Evolutionary conservation across 805 yeast species (phyloP), one percentile per base, ranked within the genome.

Genomic region (Wickerhamiella hasegawae): DNA sequence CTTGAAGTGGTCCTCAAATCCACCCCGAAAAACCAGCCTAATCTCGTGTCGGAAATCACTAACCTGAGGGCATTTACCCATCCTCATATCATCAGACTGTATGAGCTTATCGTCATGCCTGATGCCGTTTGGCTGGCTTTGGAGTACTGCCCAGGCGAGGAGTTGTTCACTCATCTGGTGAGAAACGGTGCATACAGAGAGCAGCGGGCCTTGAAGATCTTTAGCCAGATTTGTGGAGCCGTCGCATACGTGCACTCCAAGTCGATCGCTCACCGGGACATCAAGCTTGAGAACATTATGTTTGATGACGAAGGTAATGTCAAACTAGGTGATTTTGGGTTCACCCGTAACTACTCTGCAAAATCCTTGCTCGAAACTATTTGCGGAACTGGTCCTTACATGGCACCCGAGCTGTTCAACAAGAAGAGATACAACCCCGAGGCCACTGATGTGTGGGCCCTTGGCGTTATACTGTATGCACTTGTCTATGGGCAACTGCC

Each of bases 361-460:
- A 63, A 76, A 33, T 57, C 65, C 4, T 55, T 76, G 32, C 57
- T 87, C 23, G 79, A 76, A 33, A 90, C 95, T 0, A 65, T 84
- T 1, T 87, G 98, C 57, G 98, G 98, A 3, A 87, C 97, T 0
- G 73, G 84, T 1, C 92, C 83, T 3, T 87, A 87, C 53, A 85
- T 87, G 94, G 95, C 98, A 0, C 98, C 98, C 0, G 98, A 87
- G 52, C 62, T 90, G 41, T 61, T 85, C 14, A 61, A 63, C 37
- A 66, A 73, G 41, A 67, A 70, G 40, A 73, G 74, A 31, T 84
- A 84, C 53, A 73, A 73, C 28, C 97, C 96, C 0, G 75, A 77
- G 45, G 51, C 60, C 4, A 73, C 75, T 2, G 98, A 87, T 52
- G 73, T 80, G 5, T 87, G 98, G 98, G 72, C 95, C 0, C 57